Conservation (phyloP, 768 basidiomycete species). For the Tylopilus sp. region DNA sequence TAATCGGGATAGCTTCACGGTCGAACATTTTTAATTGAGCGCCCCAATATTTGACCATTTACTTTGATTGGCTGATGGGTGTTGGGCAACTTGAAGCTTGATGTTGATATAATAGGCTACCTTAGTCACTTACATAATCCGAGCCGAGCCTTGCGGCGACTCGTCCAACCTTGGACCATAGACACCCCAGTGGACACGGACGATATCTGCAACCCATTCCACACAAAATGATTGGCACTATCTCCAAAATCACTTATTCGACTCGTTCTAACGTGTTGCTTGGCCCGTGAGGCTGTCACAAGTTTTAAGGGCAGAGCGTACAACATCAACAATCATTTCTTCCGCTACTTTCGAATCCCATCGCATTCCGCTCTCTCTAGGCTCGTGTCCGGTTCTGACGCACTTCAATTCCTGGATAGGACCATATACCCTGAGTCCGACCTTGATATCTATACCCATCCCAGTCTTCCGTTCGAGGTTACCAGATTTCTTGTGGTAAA, state of each 20-base stretch:
- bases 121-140: too few relatives aligned
- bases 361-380: slow-evolving; percentile 43
- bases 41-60: too few relatives aligned
- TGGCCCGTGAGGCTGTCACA: slow-evolving; percentile 10
- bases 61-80: too few relatives aligned
- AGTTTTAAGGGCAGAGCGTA: slow-evolving; percentile 28
- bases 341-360: slow-evolving; percentile 28
- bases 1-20: too few relatives aligned
- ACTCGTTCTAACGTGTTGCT: slow-evolving; percentile 22
- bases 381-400: slow-evolving; percentile 54
- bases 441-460: slow-evolving; percentile 47
- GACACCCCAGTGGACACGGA: too few relatives aligned
- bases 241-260: slow-evolving; percentile 25
- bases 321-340: slow-evolving; percentile 36
- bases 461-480: slow-evolving; percentile 29
- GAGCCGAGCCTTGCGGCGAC: too few relatives aligned
- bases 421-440: slow-evolving; percentile 43
- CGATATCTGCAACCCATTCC: neutral
- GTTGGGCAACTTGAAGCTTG: too few relatives aligned
- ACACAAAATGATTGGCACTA: slow-evolving; percentile 13
- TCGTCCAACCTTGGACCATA: too few relatives aligned
- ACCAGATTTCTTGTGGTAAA: slow-evolving; percentile 31
- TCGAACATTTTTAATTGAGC: too few relatives aligned
- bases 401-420: slow-evolving; percentile 50
- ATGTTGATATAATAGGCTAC: too few relatives aligned